A percentile compares a stretch with the other conserved stretches of the same genome.
phyloP scores from a whole-genome alignment of 441 rosid species.

The Viola pubescens region DNA sequence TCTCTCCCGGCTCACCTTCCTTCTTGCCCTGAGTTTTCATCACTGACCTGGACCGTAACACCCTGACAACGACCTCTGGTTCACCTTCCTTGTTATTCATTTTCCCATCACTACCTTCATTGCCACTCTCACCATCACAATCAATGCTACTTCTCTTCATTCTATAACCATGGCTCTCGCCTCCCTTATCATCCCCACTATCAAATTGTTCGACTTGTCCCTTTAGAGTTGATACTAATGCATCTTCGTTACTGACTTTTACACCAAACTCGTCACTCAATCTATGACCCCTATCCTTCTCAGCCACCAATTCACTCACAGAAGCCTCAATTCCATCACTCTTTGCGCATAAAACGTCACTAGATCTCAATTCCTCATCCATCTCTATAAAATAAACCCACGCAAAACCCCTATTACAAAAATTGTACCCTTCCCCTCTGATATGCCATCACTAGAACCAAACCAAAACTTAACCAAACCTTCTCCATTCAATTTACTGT shows the following conservation, averaged over 20 bases:
- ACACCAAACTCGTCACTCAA: constrained; percentile 14
- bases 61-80: constrained; percentile 28
- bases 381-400: constrained; percentile 20
- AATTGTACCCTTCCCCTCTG: neutral
- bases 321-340: constrained; percentile 24
- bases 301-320: constrained; percentile 11
- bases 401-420: constrained; percentile 13
- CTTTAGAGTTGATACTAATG: no score
- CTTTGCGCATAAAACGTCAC: constrained; percentile 17
- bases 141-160: constrained; percentile 24
- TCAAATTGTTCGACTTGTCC: constrained; percentile 8
- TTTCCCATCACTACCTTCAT: constrained; percentile 18
- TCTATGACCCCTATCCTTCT: constrained; percentile 15
- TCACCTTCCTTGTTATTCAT: constrained; percentile 18
- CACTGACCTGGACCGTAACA: constrained; percentile 42
- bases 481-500: no score
- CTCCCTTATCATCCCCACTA: constrained; percentile 17
- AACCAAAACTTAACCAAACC: no score
- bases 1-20: neutral
- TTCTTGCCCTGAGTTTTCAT: constrained; percentile 13
- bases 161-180: constrained; percentile 12
- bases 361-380: constrained; percentile 41
- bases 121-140: constrained; percentile 18
- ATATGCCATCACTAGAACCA: neutral
- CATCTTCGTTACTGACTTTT: no score